A percentile compares a stretch with the other conserved stretches of the same genome.
These are phyloP conservation scores for Fraxinus albicans DNA, from an alignment of 305 asterid species.

Conservation along the genomic window DNA sequence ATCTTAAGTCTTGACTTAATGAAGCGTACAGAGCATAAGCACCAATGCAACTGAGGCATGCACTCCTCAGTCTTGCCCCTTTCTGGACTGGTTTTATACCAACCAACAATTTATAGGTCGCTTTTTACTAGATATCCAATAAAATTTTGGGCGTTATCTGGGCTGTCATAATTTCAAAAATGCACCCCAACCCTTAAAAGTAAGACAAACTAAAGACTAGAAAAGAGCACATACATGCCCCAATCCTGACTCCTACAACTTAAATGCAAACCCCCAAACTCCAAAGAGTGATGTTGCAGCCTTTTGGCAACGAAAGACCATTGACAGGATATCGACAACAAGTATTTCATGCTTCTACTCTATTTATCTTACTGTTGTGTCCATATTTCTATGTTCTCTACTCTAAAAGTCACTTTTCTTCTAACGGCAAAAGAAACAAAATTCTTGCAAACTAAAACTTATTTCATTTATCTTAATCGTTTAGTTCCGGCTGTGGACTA, in stretches of 20 bases:
- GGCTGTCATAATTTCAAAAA: background rate
- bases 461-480: background rate
- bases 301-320: background rate
- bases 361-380: background rate
- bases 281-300: background rate
- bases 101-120: background rate
- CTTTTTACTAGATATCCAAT: background rate
- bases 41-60: background rate
- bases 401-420: background rate
- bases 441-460: background rate
- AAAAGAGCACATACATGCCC: background rate
- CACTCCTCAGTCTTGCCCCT: background rate
- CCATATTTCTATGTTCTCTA: background rate
- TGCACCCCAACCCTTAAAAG: background rate
- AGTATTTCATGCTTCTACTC: background rate
- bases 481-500: background rate
- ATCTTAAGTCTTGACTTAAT: background rate
- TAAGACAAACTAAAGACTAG: background rate
- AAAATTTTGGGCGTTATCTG: background rate
- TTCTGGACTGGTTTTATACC: background rate
- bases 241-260: background rate
- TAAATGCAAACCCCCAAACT: background rate
- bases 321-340: background rate
- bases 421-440: background rate
- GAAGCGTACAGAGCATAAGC: background rate